Evolutionary conservation across 768 basidiomycete species (phyloP).

Genomic region (Mycena vulgaris): DNA sequence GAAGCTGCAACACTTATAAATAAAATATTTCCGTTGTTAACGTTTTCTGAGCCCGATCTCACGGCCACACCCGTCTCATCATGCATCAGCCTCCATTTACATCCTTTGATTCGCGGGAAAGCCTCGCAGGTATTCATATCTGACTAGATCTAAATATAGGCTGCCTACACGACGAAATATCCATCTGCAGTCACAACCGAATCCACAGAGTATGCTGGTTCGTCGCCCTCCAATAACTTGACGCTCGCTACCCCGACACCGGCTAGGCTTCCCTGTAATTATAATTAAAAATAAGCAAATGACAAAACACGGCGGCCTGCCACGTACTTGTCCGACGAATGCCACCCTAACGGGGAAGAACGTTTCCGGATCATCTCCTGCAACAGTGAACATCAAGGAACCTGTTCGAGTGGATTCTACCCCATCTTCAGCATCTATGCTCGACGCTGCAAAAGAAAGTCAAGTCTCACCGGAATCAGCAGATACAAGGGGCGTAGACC

Average conservation of each 20-base stretch:
- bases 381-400: constrained; percentile 91
- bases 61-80: not conserved
- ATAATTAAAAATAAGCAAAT: constrained; percentile 1
- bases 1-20: too few species aligned
- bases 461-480: constrained; percentile 57
- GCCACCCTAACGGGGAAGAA: constrained; percentile 95
- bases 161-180: constrained; percentile 66
- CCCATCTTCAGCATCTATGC: not conserved
- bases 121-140: not conserved
- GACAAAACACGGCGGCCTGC: not conserved
- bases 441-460: not conserved
- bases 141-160: not conserved
- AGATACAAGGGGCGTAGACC: constrained; percentile 83
- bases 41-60: not conserved
- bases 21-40: too few species aligned
- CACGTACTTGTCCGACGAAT: constrained; percentile 71
- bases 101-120: not conserved
- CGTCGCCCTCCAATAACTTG: constrained; percentile 61
- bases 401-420: constrained; percentile 70
- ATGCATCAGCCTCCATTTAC: not conserved
- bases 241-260: constrained; percentile 79
- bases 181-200: constrained; percentile 67
- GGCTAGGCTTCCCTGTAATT: constrained; percentile 78
- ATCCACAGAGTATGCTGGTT: constrained; percentile 67
- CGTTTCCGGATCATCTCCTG: constrained; percentile 83